These are phyloP conservation scores for Paecilomyces formosus DNA, from an alignment of 2,329 filamentous ascomycete genomes.

Conservation along the genomic window DNA sequence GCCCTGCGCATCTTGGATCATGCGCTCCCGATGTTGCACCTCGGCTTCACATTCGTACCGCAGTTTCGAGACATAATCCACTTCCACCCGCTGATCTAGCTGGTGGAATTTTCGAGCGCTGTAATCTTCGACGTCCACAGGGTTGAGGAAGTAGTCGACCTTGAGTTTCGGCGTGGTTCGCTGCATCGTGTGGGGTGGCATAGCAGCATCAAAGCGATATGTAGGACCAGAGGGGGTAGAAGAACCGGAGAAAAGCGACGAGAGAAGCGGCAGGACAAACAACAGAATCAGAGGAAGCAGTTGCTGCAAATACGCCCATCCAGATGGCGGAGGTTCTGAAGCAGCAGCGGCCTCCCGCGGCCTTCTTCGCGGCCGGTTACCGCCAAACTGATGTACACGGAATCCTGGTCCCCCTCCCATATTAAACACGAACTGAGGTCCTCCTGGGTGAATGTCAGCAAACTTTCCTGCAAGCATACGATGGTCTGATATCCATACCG, in stretches of 20 bases:
- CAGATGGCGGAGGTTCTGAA: conserved; percentile 45
- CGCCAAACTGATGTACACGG: conserved; percentile 92
- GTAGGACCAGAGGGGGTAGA: conserved; percentile 53
- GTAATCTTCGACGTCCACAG: conserved; percentile 65
- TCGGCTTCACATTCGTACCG: conserved; percentile 69
- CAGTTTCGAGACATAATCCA: conserved; percentile 60
- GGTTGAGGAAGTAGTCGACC: conserved; percentile 80
- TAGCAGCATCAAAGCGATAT: conserved; percentile 67
- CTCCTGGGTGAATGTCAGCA: conserved; percentile 34
- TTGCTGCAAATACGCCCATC: conserved; percentile 55
- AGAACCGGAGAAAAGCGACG: conserved; percentile 63
- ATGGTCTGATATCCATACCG: conserved; percentile 40
- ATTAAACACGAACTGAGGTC: conserved; percentile 91
- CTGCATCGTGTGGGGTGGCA: conserved; percentile 64
- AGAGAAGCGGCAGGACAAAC: conserved; percentile 77
- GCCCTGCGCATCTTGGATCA: conserved; percentile 72
- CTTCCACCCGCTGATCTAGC: conserved; percentile 72
- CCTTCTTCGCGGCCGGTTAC: conserved; percentile 65
- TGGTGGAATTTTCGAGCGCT: conserved; percentile 61
- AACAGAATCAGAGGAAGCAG: conserved; percentile 83
- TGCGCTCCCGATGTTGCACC: conserved; percentile 53
- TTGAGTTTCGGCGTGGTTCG: conserved; percentile 64
- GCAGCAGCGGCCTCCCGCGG: conserved; percentile 57
- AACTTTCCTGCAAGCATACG: conserved; percentile 1
- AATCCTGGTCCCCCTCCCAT: conserved; percentile 85